Evolutionary conservation across 192 early-diverging fungal species (phyloP).

Genomic region (Coemansia sp.): DNA sequence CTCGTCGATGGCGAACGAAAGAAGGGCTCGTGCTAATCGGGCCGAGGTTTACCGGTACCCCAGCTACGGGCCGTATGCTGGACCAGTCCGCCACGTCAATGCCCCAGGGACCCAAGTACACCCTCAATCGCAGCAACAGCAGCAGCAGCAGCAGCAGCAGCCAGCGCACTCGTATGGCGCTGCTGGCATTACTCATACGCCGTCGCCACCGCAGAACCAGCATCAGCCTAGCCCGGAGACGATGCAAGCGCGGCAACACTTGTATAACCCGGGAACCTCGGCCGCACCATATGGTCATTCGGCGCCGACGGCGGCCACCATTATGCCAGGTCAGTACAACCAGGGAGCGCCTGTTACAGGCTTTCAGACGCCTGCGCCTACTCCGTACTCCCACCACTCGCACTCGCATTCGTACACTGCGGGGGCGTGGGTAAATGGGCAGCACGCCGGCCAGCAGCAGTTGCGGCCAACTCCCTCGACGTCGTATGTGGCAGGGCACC

Average conservation of each 20-base stretch:
- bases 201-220: neutral
- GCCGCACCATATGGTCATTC: neutral
- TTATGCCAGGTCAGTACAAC: neutral
- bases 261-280: neutral
- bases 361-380: conserved; percentile 3
- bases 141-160: too few relatives aligned
- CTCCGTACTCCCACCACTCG: conserved; percentile 9
- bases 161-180: neutral
- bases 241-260: neutral
- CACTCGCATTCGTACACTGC: conserved; percentile 13
- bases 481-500: neutral
- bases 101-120: conserved; percentile 9
- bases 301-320: neutral
- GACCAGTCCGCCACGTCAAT: conserved; percentile 39
- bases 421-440: neutral
- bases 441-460: conserved; percentile 4
- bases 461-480: neutral
- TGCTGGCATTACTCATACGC: neutral
- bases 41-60: conserved; percentile 43
- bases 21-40: conserved; percentile 28
- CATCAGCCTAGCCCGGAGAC: neutral
- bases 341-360: neutral
- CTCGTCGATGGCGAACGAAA: conserved; percentile 31
- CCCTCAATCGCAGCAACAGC: conserved; percentile 4
- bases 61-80: conserved; percentile 49